Percentiles rank a stretch among this genome's conserved stretches.
These are phyloP conservation scores for Reutealis trisperma DNA, from an alignment of 345 rosid species.

Conservation along the genomic window DNA sequence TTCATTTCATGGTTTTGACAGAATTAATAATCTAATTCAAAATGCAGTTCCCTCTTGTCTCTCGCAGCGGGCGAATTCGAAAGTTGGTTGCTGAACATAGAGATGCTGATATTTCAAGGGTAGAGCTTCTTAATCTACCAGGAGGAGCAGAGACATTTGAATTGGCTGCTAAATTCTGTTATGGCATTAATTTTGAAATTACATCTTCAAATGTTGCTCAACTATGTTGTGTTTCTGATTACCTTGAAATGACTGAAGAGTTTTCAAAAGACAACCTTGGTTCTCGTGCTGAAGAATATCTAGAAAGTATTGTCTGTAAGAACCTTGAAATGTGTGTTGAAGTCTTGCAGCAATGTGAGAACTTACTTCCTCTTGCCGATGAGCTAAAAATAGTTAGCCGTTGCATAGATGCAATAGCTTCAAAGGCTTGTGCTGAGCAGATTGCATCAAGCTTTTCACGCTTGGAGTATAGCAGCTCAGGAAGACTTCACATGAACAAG, in stretches of 20 bases:
- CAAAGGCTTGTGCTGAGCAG: slow-evolving; percentile 88
- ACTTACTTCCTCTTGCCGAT: slow-evolving; percentile 87
- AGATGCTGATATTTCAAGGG: slow-evolving; percentile 81
- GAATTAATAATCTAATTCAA: slow-evolving; percentile 7
- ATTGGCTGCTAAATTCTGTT: slow-evolving; percentile 91
- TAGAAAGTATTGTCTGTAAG: slow-evolving; percentile 80
- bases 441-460: slow-evolving; percentile 96
- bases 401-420: slow-evolving; percentile 90
- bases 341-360: slow-evolving; percentile 86
- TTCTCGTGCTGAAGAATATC: slow-evolving; percentile 88
- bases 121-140: slow-evolving; percentile 88
- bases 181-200: slow-evolving; percentile 87
- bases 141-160: slow-evolving; percentile 89
- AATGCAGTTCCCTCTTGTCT: slow-evolving; percentile 89
- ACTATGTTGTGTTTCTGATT: slow-evolving; percentile 76
- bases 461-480: slow-evolving; percentile 95
- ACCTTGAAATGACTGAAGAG: slow-evolving; percentile 94
- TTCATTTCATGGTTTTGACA: background rate
- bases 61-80: slow-evolving; percentile 83
- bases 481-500: slow-evolving; percentile 92
- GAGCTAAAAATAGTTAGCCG: slow-evolving; percentile 75
- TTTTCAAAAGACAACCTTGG: slow-evolving; percentile 84
- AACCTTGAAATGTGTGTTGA: slow-evolving; percentile 85
- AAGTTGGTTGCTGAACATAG: slow-evolving; percentile 84
- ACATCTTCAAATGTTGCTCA: slow-evolving; percentile 87